Conservation (phyloP, 441 rosid species). For the Sinapis alba region DNA sequence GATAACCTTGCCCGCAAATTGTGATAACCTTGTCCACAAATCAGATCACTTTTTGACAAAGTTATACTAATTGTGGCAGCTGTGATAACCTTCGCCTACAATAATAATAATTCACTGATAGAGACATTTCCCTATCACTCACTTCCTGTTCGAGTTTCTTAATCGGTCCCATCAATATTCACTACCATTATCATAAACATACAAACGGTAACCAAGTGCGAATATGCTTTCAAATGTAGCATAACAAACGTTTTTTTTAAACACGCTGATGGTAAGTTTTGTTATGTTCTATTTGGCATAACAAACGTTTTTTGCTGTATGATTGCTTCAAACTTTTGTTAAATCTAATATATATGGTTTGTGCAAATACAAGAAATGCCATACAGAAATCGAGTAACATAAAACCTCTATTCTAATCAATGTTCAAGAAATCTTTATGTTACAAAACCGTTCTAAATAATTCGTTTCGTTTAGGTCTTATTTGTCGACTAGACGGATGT, state of each 20-base stretch:
- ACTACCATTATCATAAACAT: constrained; percentile 16
- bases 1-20: constrained; percentile 34
- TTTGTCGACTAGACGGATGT: too few species aligned
- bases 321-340: background rate
- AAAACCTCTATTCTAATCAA: background rate
- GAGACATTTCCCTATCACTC: constrained; percentile 15
- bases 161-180: background rate
- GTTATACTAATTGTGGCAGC: constrained; percentile 1
- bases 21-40: constrained; percentile 33
- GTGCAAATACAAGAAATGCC: background rate
- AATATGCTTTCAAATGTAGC: background rate
- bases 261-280: background rate
- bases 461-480: too few species aligned
- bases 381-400: background rate
- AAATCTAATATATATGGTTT: background rate
- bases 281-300: background rate
- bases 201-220: background rate
- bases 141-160: background rate
- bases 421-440: too few species aligned
- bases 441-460: too few species aligned
- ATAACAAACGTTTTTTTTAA: background rate
- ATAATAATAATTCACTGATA: background rate
- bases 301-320: background rate
- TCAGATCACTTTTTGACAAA: constrained; percentile 22
- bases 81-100: constrained; percentile 13